Conservation (phyloP, 1,284 basidiomycete genomes). For the Trichosporon sp. region DNA sequence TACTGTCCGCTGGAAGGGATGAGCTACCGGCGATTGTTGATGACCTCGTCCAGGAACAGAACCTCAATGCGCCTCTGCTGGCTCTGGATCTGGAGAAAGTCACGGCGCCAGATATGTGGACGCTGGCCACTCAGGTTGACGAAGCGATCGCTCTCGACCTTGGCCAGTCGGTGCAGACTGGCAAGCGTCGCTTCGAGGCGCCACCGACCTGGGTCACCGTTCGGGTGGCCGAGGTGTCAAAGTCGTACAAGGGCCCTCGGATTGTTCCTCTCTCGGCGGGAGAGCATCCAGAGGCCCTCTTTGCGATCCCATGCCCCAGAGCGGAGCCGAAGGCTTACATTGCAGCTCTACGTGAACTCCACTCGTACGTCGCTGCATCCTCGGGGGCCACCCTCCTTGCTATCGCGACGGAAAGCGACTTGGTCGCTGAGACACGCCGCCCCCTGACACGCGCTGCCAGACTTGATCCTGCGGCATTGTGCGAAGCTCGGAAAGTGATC, state of each 20-base stretch:
- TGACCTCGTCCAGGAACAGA: constrained; percentile 30
- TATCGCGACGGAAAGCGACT: constrained; percentile 30
- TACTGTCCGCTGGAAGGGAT: constrained; percentile 44
- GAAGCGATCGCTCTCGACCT: constrained; percentile 39
- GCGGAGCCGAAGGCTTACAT: constrained; percentile 36
- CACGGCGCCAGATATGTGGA: not conserved
- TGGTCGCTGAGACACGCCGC: constrained; percentile 13
- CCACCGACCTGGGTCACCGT: constrained; percentile 23
- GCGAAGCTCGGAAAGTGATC: constrained; percentile 34
- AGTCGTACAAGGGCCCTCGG: constrained; percentile 27
- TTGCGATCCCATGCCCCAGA: constrained; percentile 37
- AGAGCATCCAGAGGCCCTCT: constrained; percentile 8
- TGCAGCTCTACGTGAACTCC: constrained; percentile 29
- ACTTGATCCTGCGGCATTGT: not conserved
- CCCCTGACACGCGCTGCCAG: too few relatives aligned
- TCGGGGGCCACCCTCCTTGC: constrained; percentile 26
- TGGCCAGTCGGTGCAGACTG: constrained; percentile 30
- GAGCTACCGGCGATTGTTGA: constrained; percentile 46
- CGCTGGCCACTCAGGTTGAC: constrained; percentile 17
- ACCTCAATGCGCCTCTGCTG: not conserved
- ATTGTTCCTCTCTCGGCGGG: constrained; percentile 16
- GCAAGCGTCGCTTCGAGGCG: not conserved
- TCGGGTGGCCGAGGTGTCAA: constrained; percentile 38
- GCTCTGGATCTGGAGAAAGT: not conserved
- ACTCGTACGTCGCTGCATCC: constrained; percentile 15